Conservation (phyloP, 306 rosid genomes). For the Inga leiocalycina region DNA sequence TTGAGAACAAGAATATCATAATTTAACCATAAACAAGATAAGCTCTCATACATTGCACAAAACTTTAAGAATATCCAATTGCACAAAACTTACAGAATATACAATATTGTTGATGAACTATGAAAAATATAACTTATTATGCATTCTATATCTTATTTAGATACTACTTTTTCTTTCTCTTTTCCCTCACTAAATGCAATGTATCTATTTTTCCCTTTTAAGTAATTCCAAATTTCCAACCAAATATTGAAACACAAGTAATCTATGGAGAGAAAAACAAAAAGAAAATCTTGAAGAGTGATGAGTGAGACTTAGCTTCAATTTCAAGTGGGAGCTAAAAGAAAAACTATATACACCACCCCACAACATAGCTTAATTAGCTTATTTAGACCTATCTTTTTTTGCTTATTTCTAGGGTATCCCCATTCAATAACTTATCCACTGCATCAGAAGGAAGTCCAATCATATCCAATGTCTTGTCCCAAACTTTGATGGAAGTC, state of each 20-base stretch:
- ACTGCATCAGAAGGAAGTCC: background rate
- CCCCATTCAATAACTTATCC: background rate
- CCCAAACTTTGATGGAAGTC: background rate
- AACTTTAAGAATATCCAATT: no score
- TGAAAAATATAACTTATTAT: no score
- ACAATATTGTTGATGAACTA: background rate
- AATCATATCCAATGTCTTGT: background rate
- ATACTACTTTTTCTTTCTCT: background rate
- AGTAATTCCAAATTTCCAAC: background rate
- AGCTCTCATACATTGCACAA: background rate
- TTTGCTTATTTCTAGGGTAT: background rate
- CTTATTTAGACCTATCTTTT: background rate
- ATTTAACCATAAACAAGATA: background rate
- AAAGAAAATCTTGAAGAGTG: no score
- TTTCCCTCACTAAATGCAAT: background rate
- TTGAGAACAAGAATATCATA: no score
- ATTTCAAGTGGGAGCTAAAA: background rate
- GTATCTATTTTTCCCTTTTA: background rate
- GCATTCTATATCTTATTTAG: no score
- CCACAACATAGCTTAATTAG: background rate
- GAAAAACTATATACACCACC: background rate
- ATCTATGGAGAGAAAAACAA: background rate
- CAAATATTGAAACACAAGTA: background rate
- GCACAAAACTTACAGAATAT: no score
- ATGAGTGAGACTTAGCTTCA: background rate